Evolutionary conservation across 768 basidiomycete species (phyloP).

Genomic region (Xerocomellus intermedius): DNA sequence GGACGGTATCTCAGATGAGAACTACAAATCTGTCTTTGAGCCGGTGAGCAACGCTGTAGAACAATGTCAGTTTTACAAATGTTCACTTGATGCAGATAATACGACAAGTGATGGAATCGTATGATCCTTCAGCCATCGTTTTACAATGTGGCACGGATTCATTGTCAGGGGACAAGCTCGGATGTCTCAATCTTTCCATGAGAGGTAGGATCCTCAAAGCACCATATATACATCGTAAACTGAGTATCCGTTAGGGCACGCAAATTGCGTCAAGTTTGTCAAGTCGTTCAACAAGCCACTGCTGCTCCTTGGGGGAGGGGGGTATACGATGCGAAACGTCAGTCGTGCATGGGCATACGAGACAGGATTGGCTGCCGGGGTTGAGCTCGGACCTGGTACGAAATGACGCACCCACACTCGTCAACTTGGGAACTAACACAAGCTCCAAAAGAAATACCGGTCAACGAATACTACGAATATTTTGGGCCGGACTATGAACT

Average conservation of each 20-base stretch:
- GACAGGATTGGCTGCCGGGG: constrained; percentile 96
- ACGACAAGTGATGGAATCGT: constrained; percentile 89
- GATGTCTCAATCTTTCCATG: constrained; percentile 96
- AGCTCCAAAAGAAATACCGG: constrained; percentile 78
- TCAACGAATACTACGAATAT: constrained; percentile 99
- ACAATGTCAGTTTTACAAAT: not conserved
- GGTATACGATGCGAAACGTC: constrained; percentile 98
- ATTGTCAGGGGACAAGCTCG: constrained; percentile 92
- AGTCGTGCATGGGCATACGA: constrained; percentile 98
- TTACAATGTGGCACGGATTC: constrained; percentile 98
- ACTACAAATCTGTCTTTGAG: constrained; percentile 93
- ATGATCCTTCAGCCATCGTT: constrained; percentile 92
- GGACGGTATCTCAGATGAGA: constrained; percentile 94
- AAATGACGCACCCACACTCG: not conserved
- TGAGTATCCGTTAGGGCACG: constrained; percentile 63
- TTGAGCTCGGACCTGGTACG: constrained; percentile 82
- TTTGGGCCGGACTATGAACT: constrained; percentile 97
- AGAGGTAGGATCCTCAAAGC: constrained; percentile 47
- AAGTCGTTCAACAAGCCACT: constrained; percentile 94
- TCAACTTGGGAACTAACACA: constrained; percentile 2
- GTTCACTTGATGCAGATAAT: constrained; percentile 64
- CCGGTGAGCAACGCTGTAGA: constrained; percentile 56
- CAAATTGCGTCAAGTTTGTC: constrained; percentile 95
- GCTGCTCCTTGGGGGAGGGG: constrained; percentile 93
- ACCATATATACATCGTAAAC: not conserved